Percentiles rank a stretch among this genome's conserved stretches.
Conservation (phyloP, 1,284 basidiomycete genomes). For the Moesziomyces parantarcticus region DNA sequence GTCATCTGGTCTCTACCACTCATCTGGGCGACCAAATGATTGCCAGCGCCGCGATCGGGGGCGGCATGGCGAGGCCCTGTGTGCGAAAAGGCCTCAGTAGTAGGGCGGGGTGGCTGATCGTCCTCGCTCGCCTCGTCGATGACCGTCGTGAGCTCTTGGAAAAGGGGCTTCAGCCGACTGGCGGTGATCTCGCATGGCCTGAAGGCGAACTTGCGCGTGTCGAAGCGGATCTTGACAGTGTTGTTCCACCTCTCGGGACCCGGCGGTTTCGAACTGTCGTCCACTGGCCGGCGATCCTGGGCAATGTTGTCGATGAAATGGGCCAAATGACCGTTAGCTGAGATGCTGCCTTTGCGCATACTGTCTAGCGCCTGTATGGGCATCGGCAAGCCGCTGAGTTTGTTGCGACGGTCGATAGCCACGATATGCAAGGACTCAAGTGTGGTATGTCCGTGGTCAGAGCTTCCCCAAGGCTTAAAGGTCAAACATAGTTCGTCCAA, state of each 20-base stretch:
- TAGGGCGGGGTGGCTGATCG: not conserved
- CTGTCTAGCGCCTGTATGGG: conserved; percentile 28
- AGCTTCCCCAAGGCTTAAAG: not conserved
- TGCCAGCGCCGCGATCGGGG: conserved; percentile 24
- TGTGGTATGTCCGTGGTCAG: not conserved
- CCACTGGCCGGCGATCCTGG: too few species aligned
- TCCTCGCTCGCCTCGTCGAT: not conserved
- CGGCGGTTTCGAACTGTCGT: not conserved
- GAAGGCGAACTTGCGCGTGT: conserved; percentile 59
- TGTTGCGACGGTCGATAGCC: conserved; percentile 21
- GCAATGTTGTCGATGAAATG: not conserved
- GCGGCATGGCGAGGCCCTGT: conserved; percentile 33
- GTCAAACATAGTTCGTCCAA: too few species aligned
- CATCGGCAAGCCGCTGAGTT: conserved; percentile 43
- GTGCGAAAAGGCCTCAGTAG: conserved; percentile 10
- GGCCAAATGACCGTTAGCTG: not conserved
- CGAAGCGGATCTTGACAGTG: conserved; percentile 52
- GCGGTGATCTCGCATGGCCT: conserved; percentile 55
- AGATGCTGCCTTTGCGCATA: conserved; percentile 37
- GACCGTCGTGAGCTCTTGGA: conserved; percentile 34
- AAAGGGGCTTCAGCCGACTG: conserved; percentile 42
- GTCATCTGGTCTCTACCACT: not conserved
- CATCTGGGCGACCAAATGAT: conserved; percentile 4
- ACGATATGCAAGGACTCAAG: conserved; percentile 18
- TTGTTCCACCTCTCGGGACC: conserved; percentile 5